Base-by-base conservation (phyloP, 306 rosid species). In the Senna tora region DNA sequence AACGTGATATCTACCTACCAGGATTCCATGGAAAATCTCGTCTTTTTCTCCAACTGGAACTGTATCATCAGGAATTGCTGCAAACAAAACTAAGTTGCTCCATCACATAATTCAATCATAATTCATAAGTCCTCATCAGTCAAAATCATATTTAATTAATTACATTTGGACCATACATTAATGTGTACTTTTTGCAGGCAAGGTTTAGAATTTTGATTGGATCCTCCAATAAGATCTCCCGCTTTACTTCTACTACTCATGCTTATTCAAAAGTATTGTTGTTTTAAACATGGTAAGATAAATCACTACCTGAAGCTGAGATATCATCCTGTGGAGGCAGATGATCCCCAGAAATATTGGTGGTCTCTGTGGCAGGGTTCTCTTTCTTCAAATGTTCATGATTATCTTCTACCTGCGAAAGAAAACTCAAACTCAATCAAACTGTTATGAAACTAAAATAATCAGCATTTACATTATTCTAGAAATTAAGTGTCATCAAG, bases 231-330 rank as follows among this genome's bases (percentile, higher is more conserved):
- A n/a, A n/a, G n/a, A n/a, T n/a, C n/a, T n/a, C n/a, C n/a, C n/a
- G n/a, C n/a, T n/a, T n/a, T n/a, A n/a, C n/a, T n/a, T n/a, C n/a
- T n/a, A n/a, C n/a, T n/a, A n/a, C n/a, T n/a, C n/a, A n/a, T n/a
- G n/a, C n/a, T n/a, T n/a, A n/a, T n/a, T n/a, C n/a, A n/a, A n/a
- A n/a, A n/a, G n/a, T n/a, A n/a, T n/a, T n/a, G n/a, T n/a, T n/a
- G n/a, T n/a, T n/a, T n/a, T n/a, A n/a, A n/a, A n/a, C n/a, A n/a
- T n/a, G n/a, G n/a, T n/a, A n/a, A n/a, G 56, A 75, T 84, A 77
- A 67, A 87, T 87, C 76, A n/a, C 82, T 74, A 82, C 74, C 88
- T 79, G 93, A 38, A 41, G 84, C 82, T 57, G 87, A 72, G 77
- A 51, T 50, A 16, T 79, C 79, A 71, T 79, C 79, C 69, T 76